Evolutionary conservation across 208 protist species (phyloP).

Genomic region (Phytomonas serpens): DNA sequence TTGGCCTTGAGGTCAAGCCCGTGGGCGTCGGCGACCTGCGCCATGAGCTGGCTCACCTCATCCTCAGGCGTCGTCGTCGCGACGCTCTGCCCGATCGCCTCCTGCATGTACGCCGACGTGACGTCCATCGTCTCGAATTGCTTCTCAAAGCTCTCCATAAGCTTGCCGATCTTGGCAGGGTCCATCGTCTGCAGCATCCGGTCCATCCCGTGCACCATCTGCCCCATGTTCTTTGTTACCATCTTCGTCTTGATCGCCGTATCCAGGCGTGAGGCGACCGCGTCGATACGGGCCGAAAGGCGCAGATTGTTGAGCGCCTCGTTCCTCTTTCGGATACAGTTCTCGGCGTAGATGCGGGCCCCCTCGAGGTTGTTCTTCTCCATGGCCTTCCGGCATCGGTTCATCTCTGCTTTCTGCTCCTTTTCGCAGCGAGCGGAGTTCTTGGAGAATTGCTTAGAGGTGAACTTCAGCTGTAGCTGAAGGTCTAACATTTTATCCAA

Average conservation of each 20-base stretch:
- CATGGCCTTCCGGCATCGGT: slow-evolving; percentile 93
- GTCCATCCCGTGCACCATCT: slow-evolving; percentile 94
- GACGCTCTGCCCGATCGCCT: slow-evolving; percentile 88
- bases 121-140: slow-evolving; percentile 97
- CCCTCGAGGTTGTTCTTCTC: slow-evolving; percentile 97
- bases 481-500: slow-evolving; percentile 81
- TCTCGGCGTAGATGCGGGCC: slow-evolving; percentile 97
- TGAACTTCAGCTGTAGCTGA: slow-evolving; percentile 95
- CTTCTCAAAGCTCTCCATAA: slow-evolving; percentile 97
- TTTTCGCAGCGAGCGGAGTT: slow-evolving; percentile 88
- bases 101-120: slow-evolving; percentile 89
- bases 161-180: slow-evolving; percentile 70
- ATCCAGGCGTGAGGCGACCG: slow-evolving; percentile 92
- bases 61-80: slow-evolving; percentile 88
- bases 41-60: slow-evolving; percentile 89
- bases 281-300: slow-evolving; percentile 94
- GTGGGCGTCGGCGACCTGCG: slow-evolving; percentile 93
- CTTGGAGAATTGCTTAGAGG: slow-evolving; percentile 91
- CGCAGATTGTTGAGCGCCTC: slow-evolving; percentile 95
- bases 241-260: slow-evolving; percentile 92
- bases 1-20: slow-evolving; percentile 84
- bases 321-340: slow-evolving; percentile 97
- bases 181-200: slow-evolving; percentile 93
- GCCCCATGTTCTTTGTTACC: slow-evolving; percentile 93
- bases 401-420: slow-evolving; percentile 88